These are phyloP conservation scores for Phialophora tarda DNA, from an alignment of 2,329 filamentous ascomycete species.

Conservation along the genomic window DNA sequence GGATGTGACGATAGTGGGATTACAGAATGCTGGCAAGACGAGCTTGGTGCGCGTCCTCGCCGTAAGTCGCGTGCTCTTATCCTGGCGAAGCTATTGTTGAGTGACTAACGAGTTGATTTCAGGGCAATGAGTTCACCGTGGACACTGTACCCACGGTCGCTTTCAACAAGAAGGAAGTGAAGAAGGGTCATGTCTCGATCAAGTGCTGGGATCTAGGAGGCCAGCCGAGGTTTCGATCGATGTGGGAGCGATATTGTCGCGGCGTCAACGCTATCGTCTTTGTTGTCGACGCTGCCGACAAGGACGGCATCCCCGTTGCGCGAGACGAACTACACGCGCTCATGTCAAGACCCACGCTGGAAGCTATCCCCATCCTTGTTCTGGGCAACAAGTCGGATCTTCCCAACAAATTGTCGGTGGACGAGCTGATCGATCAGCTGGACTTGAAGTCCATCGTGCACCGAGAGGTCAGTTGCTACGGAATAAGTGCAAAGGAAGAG, in stretches of 20 bases:
- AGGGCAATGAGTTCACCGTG: slow-evolving; percentile 98
- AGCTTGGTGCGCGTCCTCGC: slow-evolving; percentile 91
- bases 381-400: slow-evolving; percentile 98
- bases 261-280: slow-evolving; percentile 98
- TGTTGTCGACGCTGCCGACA: slow-evolving; percentile 95
- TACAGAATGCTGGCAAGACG: slow-evolving; percentile 98
- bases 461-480: slow-evolving; percentile 97
- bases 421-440: slow-evolving; percentile 92
- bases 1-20: slow-evolving; percentile 98
- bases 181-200: slow-evolving; percentile 95
- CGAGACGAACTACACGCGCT: slow-evolving; percentile 91
- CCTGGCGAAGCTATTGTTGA: neutral
- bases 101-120: slow-evolving; percentile 32
- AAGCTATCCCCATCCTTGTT: slow-evolving; percentile 89
- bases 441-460: slow-evolving; percentile 87
- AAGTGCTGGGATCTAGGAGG: slow-evolving; percentile 99
- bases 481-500: slow-evolving; percentile 97
- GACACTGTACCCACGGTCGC: slow-evolving; percentile 99
- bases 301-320: slow-evolving; percentile 77
- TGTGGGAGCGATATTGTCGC: slow-evolving; percentile 99
- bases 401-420: slow-evolving; percentile 85
- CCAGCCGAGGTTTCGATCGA: slow-evolving; percentile 93
- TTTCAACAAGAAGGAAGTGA: slow-evolving; percentile 98
- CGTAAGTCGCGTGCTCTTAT: slow-evolving; percentile 65
- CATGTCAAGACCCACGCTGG: slow-evolving; percentile 80